These are phyloP conservation scores for Podila verticillata DNA, from an alignment of 192 early-diverging fungal genomes.

Conservation along the genomic window DNA sequence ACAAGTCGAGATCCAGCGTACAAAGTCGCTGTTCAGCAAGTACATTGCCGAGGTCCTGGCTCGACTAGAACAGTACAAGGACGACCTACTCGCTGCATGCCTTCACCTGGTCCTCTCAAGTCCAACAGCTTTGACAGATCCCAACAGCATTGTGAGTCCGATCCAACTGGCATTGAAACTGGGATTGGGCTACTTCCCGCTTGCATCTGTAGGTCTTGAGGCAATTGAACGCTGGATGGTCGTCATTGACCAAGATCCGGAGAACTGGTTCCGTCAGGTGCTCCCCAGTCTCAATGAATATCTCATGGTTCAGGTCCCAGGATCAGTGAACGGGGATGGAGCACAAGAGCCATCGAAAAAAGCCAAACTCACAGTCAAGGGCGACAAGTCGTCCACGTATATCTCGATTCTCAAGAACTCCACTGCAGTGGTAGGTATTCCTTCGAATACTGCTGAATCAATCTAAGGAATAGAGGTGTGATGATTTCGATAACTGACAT, in stretches of 20 bases:
- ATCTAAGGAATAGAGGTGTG: too few relatives aligned
- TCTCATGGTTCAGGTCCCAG: constrained; percentile 60
- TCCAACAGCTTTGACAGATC: constrained; percentile 66
- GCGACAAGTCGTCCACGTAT: constrained; percentile 5
- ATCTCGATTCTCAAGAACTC: constrained; percentile 15
- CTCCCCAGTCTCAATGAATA: constrained; percentile 76
- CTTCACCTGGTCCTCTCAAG: constrained; percentile 69
- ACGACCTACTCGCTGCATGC: constrained; percentile 77
- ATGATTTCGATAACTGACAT: too few relatives aligned
- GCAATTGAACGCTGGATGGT: constrained; percentile 67
- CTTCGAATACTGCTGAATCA: background rate
- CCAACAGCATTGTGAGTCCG: constrained; percentile 61
- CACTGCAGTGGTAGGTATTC: constrained; percentile 8
- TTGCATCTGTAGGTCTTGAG: constrained; percentile 70
- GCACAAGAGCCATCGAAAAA: constrained; percentile 1
- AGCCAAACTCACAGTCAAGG: background rate
- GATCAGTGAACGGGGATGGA: constrained; percentile 15
- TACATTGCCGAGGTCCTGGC: constrained; percentile 70
- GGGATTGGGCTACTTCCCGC: constrained; percentile 69
- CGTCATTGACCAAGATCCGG: constrained; percentile 29
- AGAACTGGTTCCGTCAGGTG: constrained; percentile 50
- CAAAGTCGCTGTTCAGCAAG: constrained; percentile 58
- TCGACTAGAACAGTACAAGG: constrained; percentile 73
- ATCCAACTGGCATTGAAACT: constrained; percentile 71
- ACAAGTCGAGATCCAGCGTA: constrained; percentile 15